Conservation (phyloP, 2,329 filamentous ascomycete genomes). For the Fusarium heterosporum region DNA sequence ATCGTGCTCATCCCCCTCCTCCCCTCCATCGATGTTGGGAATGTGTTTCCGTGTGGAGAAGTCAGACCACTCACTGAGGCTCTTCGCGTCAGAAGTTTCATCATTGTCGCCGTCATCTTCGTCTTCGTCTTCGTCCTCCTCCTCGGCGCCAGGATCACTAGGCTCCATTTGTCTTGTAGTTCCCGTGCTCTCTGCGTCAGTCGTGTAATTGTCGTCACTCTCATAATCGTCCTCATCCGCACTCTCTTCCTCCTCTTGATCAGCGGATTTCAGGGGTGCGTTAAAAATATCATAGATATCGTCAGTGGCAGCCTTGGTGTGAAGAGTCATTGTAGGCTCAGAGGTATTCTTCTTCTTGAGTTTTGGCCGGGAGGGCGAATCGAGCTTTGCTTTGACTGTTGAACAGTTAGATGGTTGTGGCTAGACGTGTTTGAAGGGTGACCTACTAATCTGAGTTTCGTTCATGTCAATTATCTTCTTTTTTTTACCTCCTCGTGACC, state of each 20-base stretch:
- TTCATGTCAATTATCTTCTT: slow-evolving; percentile 88
- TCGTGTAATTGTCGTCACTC: slow-evolving; percentile 81
- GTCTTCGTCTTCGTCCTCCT: slow-evolving; percentile 33
- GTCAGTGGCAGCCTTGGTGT: slow-evolving; percentile 93
- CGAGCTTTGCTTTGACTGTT: slow-evolving; percentile 89
- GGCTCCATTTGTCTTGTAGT: slow-evolving; percentile 75
- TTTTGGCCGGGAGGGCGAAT: slow-evolving; percentile 88
- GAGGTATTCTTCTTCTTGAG: slow-evolving; percentile 78
- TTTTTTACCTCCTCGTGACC: slow-evolving; percentile 67
- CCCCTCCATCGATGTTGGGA: slow-evolving; percentile 58
- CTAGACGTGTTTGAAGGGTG: not conserved
- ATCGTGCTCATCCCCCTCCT: slow-evolving; percentile 47
- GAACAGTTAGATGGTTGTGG: slow-evolving; percentile 46
- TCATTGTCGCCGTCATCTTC: slow-evolving; percentile 55
- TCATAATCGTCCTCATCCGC: slow-evolving; percentile 77
- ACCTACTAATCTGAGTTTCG: slow-evolving; percentile 91
- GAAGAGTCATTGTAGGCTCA: slow-evolving; percentile 98
- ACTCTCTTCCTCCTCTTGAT: slow-evolving; percentile 54
- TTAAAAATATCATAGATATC: slow-evolving; percentile 99
- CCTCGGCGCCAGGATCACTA: slow-evolving; percentile 57
- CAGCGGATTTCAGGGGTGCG: slow-evolving; percentile 66
- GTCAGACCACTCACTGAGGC: slow-evolving; percentile 87
- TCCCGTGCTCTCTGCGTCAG: slow-evolving; percentile 83
- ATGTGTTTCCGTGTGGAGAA: slow-evolving; percentile 81
- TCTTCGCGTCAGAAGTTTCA: slow-evolving; percentile 67